Base-by-base conservation (phyloP, 495 filamentous ascomycete genomes). In the Arthonia radiata region DNA sequence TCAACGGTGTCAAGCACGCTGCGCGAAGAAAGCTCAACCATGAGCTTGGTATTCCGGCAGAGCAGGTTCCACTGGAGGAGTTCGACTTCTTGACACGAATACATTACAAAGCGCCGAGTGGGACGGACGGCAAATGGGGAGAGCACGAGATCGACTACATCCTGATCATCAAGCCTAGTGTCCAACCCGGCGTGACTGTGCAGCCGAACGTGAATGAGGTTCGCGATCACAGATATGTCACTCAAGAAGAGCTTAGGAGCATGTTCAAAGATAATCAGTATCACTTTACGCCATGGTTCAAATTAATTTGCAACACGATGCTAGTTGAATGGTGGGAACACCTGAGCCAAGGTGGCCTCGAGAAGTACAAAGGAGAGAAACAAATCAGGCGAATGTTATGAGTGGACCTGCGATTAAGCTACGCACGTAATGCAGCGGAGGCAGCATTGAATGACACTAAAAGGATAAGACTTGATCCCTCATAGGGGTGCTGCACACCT, bases 141-240 rank as follows among this genome's bases (percentile, higher is more conserved):
- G 86, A 99, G 54, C 86, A 99, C 42, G 86, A 99, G 55, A 80
- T 99, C 44, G 86, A 99, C 49, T 99, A 99, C 47, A 99, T 99
- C 34, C 71, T 99, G 30, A 90, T 99, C 54, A 93, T 93, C 59
- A 76, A 89, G 51, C 73, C 81, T 18, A 66, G 90, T 39, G 81
- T 92, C 29, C 73, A 89, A 38, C 46, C 92, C 32, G 46, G 71
- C 21, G 44, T 59, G 35, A n/a, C n/a, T n/a, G n/a, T n/a, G n/a
- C n/a, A n/a, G n/a, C n/a, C n/a, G n/a, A 99, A 75, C 54, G 57
- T 54, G 16, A 99, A 99, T 49, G 86, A 99, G 54, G 83, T 76
- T 15, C 61, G 64, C 35, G 82, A 71, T 39, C 75, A 69, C 13
- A 55, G 62, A 40, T 94, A 86, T 37, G 86, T 92, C 15, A 67